Evolutionary conservation across 2,329 filamentous ascomycete species (phyloP).

Genomic region (Fusarium buharicum): DNA sequence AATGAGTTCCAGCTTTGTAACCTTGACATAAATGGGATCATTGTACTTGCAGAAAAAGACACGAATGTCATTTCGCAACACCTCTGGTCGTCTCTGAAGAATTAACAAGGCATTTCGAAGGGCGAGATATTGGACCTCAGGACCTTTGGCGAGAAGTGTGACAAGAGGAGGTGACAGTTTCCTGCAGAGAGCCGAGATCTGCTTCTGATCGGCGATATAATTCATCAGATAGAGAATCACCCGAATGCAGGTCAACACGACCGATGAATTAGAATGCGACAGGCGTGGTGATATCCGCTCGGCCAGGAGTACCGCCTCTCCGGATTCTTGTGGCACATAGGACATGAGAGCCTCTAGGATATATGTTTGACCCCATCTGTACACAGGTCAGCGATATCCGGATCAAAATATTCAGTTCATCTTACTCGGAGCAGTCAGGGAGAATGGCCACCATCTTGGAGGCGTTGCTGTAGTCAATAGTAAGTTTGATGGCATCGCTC

Average conservation of each 20-base stretch:
- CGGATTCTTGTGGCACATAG: conserved; percentile 91
- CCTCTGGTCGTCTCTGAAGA: conserved; percentile 89
- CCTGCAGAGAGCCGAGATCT: conserved; percentile 85
- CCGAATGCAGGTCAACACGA: conserved; percentile 94
- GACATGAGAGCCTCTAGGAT: conserved; percentile 98
- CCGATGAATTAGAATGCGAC: conserved; percentile 95
- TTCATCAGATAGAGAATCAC: conserved; percentile 99
- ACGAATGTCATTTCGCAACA: conserved; percentile 93
- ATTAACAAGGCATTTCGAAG: conserved; percentile 94
- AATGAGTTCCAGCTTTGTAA: conserved; percentile 97
- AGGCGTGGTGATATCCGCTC: conserved; percentile 95
- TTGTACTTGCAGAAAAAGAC: conserved; percentile 99
- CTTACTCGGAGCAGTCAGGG: conserved; percentile 95
- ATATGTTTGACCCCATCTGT: conserved; percentile 97
- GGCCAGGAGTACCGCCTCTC: conserved; percentile 87
- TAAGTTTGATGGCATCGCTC: conserved; percentile 96
- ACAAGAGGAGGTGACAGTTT: conserved; percentile 96
- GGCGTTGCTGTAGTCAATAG: conserved; percentile 96
- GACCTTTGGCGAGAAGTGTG: conserved; percentile 92
- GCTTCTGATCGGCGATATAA: conserved; percentile 92
- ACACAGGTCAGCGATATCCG: conserved; percentile 22
- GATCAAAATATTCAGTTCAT: conserved; percentile 29
- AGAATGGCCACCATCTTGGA: conserved; percentile 98
- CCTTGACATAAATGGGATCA: conserved; percentile 99
- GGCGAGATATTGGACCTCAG: conserved; percentile 97